A percentile compares a stretch with the other conserved stretches of the same genome.
These are phyloP conservation scores for Talaromyces sp. DNA, from an alignment of 2,329 filamentous ascomycete genomes.

Conservation along the genomic window DNA sequence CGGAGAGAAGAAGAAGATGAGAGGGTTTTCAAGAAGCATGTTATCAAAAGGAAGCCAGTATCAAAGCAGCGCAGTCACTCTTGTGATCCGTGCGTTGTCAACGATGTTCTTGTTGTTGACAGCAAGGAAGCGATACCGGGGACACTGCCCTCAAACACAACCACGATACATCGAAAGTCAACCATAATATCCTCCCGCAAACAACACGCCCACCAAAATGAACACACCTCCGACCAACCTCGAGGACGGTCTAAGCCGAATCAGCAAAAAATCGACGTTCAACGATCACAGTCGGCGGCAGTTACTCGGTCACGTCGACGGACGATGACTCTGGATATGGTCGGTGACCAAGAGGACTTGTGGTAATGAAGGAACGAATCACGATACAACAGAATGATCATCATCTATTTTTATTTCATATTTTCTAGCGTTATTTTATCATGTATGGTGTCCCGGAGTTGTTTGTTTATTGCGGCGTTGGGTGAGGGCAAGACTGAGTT, in stretches of 20 bases:
- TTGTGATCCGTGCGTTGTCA: constrained; percentile 2
- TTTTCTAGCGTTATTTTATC: background rate
- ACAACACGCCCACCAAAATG: background rate
- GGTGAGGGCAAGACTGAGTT: background rate
- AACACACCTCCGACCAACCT: constrained; percentile 9
- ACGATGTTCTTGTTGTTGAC: background rate
- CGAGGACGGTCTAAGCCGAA: constrained; percentile 16
- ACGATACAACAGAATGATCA: background rate
- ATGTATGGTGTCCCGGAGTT: background rate
- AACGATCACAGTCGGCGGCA: constrained; percentile 6
- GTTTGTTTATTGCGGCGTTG: background rate
- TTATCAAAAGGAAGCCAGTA: background rate
- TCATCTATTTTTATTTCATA: background rate
- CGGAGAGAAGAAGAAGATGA: constrained; percentile 10
- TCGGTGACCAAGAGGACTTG: constrained; percentile 31
- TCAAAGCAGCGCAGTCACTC: constrained; percentile 7
- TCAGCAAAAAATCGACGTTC: constrained; percentile 11
- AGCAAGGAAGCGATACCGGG: background rate
- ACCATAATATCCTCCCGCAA: background rate
- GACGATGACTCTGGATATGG: constrained; percentile 30
- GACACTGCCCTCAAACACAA: background rate
- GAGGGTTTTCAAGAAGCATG: background rate
- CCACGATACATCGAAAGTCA: background rate
- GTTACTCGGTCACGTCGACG: constrained; percentile 14
- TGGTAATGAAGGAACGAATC: constrained; percentile 16